phyloP scores from a whole-genome alignment of 1,139 yeast genomes.

The Candida sanyaensis region DNA sequence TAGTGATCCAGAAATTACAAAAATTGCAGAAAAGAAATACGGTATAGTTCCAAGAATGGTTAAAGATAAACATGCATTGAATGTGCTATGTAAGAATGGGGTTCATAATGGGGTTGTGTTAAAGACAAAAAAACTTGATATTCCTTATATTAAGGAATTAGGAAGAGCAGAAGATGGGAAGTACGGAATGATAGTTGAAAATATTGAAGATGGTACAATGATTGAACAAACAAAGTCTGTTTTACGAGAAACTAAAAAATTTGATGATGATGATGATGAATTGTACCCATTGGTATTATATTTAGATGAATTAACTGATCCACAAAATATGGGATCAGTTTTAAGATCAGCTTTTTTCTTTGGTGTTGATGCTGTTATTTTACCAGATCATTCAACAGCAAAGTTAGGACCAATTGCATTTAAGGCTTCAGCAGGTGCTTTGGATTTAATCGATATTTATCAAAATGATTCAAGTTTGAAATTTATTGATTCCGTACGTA shows the following conservation, averaged over 20 bases:
- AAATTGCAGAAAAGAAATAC: slow-evolving; percentile 42
- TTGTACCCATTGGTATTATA: slow-evolving; percentile 69
- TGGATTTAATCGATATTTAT: slow-evolving; percentile 70
- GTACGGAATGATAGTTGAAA: slow-evolving; percentile 23
- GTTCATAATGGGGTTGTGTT: slow-evolving; percentile 84
- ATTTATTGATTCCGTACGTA: slow-evolving; percentile 58
- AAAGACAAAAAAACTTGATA: slow-evolving; percentile 60
- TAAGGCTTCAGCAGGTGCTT: slow-evolving; percentile 87
- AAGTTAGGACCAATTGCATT: slow-evolving; percentile 74
- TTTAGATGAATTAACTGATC: slow-evolving; percentile 83
- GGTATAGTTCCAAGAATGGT: slow-evolving; percentile 47
- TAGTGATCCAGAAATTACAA: slow-evolving; percentile 35
- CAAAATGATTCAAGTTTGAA: slow-evolving; percentile 57
- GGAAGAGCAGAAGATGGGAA: slow-evolving; percentile 29
- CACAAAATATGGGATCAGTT: slow-evolving; percentile 89
- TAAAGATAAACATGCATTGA: slow-evolving; percentile 57
- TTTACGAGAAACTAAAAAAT: slow-evolving; percentile 15
- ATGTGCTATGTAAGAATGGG: slow-evolving; percentile 62
- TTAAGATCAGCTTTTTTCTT: slow-evolving; percentile 78
- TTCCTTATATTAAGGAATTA: slow-evolving; percentile 42
- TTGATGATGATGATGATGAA: slow-evolving; percentile 29
- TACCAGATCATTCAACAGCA: slow-evolving; percentile 74
- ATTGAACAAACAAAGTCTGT: slow-evolving; percentile 18
- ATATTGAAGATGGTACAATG: slow-evolving; percentile 13
- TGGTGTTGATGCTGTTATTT: slow-evolving; percentile 80